Base-by-base conservation (phyloP, 257 asterid species). In the Solanum dulcamara region DNA sequence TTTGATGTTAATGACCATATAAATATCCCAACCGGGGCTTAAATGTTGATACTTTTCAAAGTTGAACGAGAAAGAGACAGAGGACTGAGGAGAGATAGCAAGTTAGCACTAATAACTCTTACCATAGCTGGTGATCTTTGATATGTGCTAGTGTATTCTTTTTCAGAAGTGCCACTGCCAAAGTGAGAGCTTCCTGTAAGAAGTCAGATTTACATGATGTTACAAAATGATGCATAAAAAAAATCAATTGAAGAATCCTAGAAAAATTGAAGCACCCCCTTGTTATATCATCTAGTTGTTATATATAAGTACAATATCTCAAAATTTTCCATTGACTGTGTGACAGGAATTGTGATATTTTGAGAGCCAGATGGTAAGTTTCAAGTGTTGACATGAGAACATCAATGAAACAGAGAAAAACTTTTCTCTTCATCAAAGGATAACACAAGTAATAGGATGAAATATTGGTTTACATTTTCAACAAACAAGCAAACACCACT, bases 161-260 rank as follows among this genome's bases (percentile, higher is more conserved):
- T 84, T 14, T 88, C 96, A 67, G 62, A 62, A 81, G 75, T 38
- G 44, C 67, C 92, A 62, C 32, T 79, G 86, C 82, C 83, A 89
- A 84, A 83, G n/a, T 89, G 92, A 50, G 93, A 86, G 85, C 87
- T 91, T 84, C 96, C 98, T 95, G 93, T 89, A 91, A 72, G 84
- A 59, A 84, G 4, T 15, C 18, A 10, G 82, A 44, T 79, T 46
- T 5, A 79, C 44, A 46, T 48, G 64, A 79, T 79, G 83, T 79
- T 79, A 79, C 60, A 44, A 75, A 44, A 30, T 44, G 24, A 26
- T 26, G 20, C 26, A 14, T 26, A 75, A 75, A 28, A 44, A 9
- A 42, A 2, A 75, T 0, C 60, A 44, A 75, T 75, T 26, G 9
- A 75, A 74, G 59, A 17, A 6, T 66, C 42, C 44, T 13, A 32